These are phyloP conservation scores for Tilletia indica DNA, from an alignment of 1,284 basidiomycete genomes.

Conservation along the genomic window DNA sequence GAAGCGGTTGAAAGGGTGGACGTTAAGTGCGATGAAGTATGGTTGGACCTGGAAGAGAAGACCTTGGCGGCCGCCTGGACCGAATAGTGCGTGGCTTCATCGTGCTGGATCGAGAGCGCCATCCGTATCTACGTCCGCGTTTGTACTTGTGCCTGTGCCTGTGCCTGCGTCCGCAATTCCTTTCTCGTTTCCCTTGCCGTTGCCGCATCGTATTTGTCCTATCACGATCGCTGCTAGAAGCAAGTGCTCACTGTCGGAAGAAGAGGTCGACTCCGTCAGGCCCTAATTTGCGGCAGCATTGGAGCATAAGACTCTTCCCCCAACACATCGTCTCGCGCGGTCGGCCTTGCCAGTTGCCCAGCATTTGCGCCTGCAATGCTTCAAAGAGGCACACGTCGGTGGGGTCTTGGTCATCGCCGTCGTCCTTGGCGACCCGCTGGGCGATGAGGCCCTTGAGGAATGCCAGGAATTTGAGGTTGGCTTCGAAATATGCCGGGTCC, in stretches of 20 bases:
- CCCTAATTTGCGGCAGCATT: slow-evolving; percentile 93
- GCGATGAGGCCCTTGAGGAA: slow-evolving; percentile 40
- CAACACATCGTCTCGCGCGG: slow-evolving; percentile 40
- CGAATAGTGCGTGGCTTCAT: background rate
- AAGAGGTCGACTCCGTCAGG: slow-evolving; percentile 86
- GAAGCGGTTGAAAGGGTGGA: slow-evolving; percentile 82
- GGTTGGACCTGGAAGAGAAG: slow-evolving; percentile 95
- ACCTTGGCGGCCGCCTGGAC: slow-evolving; percentile 63
- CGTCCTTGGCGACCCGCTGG: slow-evolving; percentile 21
- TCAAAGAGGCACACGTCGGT: slow-evolving; percentile 83
- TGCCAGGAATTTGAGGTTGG: slow-evolving; percentile 46
- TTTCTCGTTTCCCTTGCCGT: background rate
- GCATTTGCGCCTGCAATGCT: slow-evolving; percentile 78
- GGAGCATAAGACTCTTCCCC: slow-evolving; percentile 72
- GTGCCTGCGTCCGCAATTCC: slow-evolving; percentile 37
- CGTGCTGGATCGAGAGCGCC: background rate
- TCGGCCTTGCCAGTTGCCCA: slow-evolving; percentile 35
- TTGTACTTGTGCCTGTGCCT: too few species aligned
- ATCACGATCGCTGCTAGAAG: too few species aligned
- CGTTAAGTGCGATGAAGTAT: slow-evolving; percentile 78
- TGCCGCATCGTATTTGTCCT: background rate
- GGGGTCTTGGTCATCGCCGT: slow-evolving; percentile 30
- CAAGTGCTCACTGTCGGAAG: slow-evolving; percentile 82
- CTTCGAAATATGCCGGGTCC: slow-evolving; percentile 39
- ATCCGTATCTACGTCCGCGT: slow-evolving; percentile 55